These are phyloP conservation scores for Haplographium delicatum DNA, from an alignment of 495 filamentous ascomycete genomes.

Conservation along the genomic window DNA sequence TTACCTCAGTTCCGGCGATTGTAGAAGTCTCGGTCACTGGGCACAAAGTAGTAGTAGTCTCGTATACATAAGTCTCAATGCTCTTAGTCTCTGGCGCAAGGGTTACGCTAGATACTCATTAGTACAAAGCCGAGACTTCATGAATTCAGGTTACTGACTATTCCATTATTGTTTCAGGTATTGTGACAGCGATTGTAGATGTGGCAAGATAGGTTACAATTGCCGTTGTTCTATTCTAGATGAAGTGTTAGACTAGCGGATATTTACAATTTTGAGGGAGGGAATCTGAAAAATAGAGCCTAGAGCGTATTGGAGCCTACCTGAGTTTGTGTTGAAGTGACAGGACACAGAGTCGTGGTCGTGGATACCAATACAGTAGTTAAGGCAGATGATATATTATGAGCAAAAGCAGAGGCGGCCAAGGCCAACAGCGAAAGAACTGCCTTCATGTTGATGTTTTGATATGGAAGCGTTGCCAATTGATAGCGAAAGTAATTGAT, in stretches of 20 bases:
- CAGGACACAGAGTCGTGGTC: conserved; percentile 21
- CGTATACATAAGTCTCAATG: conserved; percentile 7
- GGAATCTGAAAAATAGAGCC: too few relatives aligned
- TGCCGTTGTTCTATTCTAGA: conserved; percentile 12
- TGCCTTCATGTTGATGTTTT: conserved; percentile 24
- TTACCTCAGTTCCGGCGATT: conserved; percentile 6
- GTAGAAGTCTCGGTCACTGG: conserved; percentile 18
- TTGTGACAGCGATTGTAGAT: conserved; percentile 20
- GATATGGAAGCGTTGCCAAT: conserved; percentile 2
- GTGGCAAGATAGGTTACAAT: conserved; percentile 18
- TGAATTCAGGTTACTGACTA: too few relatives aligned
- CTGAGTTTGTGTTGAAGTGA: conserved; percentile 13
- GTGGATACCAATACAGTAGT: conserved; percentile 11
- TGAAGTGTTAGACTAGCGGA: neutral
- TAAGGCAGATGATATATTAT: neutral
- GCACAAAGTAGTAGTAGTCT: conserved; percentile 15
- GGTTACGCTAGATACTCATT: neutral
- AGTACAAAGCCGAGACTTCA: conserved; percentile 15
- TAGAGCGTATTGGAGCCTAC: conserved; percentile 13
- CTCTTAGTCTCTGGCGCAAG: neutral
- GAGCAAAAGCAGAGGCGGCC: conserved; percentile 18
- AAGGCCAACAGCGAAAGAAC: conserved; percentile 26
- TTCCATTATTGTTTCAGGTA: too few relatives aligned
- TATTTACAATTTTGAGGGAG: neutral
- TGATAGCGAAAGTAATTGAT: conserved; percentile 16